Percentiles rank a stretch among this genome's conserved stretches.
Evolutionary conservation across 2,329 filamentous ascomycete genomes (phyloP).

Genomic region (Fonsecaea pedrosoi): DNA sequence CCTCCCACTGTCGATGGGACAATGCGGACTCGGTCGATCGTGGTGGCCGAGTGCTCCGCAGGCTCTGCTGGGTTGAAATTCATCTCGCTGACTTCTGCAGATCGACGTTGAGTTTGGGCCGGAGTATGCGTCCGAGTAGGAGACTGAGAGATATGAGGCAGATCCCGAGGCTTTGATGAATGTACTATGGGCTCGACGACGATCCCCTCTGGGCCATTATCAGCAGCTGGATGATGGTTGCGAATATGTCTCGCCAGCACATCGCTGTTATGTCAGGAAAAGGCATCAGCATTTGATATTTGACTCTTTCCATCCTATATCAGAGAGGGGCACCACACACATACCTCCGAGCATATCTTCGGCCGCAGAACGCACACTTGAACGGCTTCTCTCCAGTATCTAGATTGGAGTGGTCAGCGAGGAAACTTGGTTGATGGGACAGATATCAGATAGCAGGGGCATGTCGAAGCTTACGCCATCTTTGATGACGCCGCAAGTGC

Average conservation of each 20-base stretch:
- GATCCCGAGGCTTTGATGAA: not conserved
- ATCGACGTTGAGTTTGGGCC: not conserved
- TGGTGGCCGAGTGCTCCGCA: not conserved
- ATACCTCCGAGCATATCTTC: not conserved
- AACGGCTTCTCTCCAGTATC: conserved; percentile 1
- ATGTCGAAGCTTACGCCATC: not conserved
- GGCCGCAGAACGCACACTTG: not conserved
- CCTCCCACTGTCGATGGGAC: not conserved
- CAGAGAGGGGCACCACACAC: not conserved
- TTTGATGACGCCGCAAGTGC: not conserved
- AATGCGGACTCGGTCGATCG: not conserved
- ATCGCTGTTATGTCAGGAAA: not conserved
- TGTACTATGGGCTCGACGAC: not conserved
- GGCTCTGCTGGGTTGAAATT: not conserved
- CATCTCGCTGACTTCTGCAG: not conserved
- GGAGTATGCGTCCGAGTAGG: not conserved
- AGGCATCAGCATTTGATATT: not conserved
- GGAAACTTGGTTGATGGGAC: not conserved
- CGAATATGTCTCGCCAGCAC: not conserved
- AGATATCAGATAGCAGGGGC: not conserved
- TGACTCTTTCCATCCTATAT: not conserved
- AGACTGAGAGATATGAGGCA: not conserved
- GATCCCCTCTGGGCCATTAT: not conserved
- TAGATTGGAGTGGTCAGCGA: not conserved
- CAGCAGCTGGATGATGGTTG: not conserved